Conservation (phyloP, 1,139 yeast species). For the Petasospora rhodanensis region DNA sequence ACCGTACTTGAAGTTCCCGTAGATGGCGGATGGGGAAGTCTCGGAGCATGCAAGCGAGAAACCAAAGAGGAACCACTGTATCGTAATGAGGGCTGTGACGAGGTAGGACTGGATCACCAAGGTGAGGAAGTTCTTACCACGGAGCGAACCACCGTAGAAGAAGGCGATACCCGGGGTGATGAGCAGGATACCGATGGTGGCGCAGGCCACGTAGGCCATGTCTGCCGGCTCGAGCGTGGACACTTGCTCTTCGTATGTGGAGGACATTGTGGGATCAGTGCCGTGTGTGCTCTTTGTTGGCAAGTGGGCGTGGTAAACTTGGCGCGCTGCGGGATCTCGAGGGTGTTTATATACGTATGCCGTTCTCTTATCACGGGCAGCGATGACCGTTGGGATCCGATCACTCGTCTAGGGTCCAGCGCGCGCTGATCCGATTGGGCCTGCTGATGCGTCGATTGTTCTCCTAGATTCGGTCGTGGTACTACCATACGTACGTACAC, state of each 20-base stretch:
- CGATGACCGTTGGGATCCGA: no score
- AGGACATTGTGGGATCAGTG: slow-evolving; percentile 1
- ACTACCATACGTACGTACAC: no score
- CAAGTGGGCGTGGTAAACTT: background rate
- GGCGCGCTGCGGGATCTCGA: no score
- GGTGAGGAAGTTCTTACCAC: slow-evolving; percentile 37
- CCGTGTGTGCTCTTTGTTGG: background rate
- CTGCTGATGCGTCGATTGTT: no score
- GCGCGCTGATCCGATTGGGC: no score
- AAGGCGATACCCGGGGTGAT: slow-evolving; percentile 43
- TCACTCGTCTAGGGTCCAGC: no score
- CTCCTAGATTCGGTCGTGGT: no score
- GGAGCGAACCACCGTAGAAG: slow-evolving; percentile 33
- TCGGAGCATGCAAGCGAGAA: slow-evolving; percentile 40
- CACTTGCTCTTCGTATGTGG: no score
- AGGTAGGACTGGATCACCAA: slow-evolving; percentile 38
- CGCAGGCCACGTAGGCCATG: slow-evolving; percentile 25
- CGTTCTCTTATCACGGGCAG: no score
- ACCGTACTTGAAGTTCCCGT: slow-evolving; percentile 38
- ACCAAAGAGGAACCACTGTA: slow-evolving; percentile 42
- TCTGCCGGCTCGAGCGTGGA: slow-evolving; percentile 21
- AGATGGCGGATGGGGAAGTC: slow-evolving; percentile 33
- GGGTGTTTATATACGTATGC: no score
- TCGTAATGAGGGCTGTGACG: slow-evolving; percentile 35
- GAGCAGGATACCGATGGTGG: slow-evolving; percentile 38